Conservation (phyloP, 208 protist species). For the Balamuthia mandrillaris region DNA sequence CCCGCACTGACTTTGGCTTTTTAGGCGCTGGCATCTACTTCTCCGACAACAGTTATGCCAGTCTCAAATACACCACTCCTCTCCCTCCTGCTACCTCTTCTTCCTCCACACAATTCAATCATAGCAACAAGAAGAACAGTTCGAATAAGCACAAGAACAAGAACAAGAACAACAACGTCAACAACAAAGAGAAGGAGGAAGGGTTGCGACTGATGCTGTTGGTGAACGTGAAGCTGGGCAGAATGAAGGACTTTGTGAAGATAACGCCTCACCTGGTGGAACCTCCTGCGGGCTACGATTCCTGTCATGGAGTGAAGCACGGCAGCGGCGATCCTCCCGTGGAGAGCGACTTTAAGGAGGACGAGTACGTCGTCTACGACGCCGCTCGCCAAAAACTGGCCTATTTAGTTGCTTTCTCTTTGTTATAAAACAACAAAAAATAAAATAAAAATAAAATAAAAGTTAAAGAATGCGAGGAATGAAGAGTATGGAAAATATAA, state of each 20-base stretch:
- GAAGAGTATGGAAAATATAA: too few relatives aligned
- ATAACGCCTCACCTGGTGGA: neutral
- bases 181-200: neutral
- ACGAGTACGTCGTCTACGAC: slow-evolving; percentile 61
- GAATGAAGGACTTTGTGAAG: slow-evolving; percentile 14
- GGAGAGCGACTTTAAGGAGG: slow-evolving; percentile 39
- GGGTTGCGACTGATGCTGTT: neutral
- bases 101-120: too few relatives aligned
- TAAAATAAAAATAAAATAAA: too few relatives aligned
- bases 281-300: slow-evolving; percentile 5
- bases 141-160: neutral
- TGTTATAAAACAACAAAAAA: too few relatives aligned
- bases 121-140: neutral
- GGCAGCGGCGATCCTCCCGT: neutral
- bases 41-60: slow-evolving; percentile 6
- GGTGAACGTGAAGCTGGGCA: slow-evolving; percentile 6
- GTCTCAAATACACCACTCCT: slow-evolving; percentile 41
- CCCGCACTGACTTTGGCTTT: slow-evolving; percentile 44
- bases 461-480: too few relatives aligned
- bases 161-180: too few relatives aligned
- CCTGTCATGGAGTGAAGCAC: neutral
- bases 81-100: neutral
- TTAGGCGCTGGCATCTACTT: slow-evolving; percentile 60
- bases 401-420: slow-evolving; percentile 43
- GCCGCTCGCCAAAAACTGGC: slow-evolving; percentile 27